Conservation (phyloP, 371 early-diverging fungal species). For the Coemansia sp. region DNA sequence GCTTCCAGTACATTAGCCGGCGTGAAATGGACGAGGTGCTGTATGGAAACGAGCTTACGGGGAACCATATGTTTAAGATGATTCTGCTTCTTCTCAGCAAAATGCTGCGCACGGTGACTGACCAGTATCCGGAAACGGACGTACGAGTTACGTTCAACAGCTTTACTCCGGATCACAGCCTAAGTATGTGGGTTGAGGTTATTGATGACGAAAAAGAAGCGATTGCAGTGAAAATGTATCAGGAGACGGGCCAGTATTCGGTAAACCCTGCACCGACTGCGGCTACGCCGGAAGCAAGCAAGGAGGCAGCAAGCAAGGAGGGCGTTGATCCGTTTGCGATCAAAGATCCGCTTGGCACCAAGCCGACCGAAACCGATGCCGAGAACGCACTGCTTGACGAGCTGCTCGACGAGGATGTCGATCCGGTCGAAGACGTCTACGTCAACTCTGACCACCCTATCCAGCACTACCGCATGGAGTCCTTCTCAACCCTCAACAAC, state of each 20-base stretch:
- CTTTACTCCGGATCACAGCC: not conserved
- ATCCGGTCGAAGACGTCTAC: conserved; percentile 37
- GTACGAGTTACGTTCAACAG: conserved; percentile 41
- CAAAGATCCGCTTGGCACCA: conserved; percentile 15
- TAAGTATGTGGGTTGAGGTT: conserved; percentile 50
- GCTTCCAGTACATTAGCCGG: conserved; percentile 90
- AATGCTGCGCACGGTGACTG: conserved; percentile 64
- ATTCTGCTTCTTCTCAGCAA: conserved; percentile 63
- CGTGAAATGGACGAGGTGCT: conserved; percentile 83
- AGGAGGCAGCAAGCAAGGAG: not conserved
- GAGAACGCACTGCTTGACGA: conserved; percentile 2
- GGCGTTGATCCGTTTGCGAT: conserved; percentile 19
- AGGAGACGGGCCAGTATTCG: conserved; percentile 20
- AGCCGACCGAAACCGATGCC: not conserved
- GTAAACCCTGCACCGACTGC: not conserved
- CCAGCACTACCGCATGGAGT: conserved; percentile 25
- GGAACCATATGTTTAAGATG: conserved; percentile 68
- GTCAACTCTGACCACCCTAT: conserved; percentile 30
- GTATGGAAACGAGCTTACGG: conserved; percentile 76
- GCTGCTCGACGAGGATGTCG: conserved; percentile 11
- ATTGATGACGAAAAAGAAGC: conserved; percentile 52
- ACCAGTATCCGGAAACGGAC: conserved; percentile 63
- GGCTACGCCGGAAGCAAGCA: not conserved
- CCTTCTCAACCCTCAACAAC: conserved; percentile 37
- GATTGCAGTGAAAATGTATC: conserved; percentile 18